A percentile compares a stretch with the other conserved stretches of the same genome.
Evolutionary conservation across 2,329 filamentous ascomycete species (phyloP).

Genomic region (Aspergillus proliferans): DNA sequence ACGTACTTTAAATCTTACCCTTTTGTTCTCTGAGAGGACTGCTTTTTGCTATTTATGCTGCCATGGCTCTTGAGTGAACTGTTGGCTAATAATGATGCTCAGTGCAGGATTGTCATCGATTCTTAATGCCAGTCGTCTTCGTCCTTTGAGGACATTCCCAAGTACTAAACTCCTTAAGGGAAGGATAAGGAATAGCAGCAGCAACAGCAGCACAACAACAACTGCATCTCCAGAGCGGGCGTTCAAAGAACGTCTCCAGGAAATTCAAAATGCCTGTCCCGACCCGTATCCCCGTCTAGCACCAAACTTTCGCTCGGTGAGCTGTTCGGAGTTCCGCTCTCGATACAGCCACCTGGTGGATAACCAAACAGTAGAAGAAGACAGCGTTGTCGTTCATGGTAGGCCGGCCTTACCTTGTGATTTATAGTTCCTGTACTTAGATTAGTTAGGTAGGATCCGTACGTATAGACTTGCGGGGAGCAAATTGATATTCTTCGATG

Average conservation of each 20-base stretch:
- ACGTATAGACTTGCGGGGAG: slow-evolving; percentile 65
- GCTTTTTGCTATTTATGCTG: not conserved
- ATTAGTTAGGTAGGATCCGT: slow-evolving; percentile 62
- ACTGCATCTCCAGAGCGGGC: slow-evolving; percentile 27
- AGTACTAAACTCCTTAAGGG: not conserved
- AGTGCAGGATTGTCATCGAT: slow-evolving; percentile 21
- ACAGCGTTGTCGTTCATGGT: slow-evolving; percentile 39
- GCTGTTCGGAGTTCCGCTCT: slow-evolving; percentile 30
- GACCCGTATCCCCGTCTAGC: slow-evolving; percentile 36
- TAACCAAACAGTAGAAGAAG: slow-evolving; percentile 35
- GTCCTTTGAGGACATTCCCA: not conserved
- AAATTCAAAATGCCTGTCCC: slow-evolving; percentile 28
- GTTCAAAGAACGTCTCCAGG: slow-evolving; percentile 31
- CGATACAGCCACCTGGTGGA: slow-evolving; percentile 32
- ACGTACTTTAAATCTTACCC: slow-evolving; percentile 19
- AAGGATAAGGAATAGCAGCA: slow-evolving; percentile 20
- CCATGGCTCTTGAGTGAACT: not conserved
- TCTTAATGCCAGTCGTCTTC: not conserved
- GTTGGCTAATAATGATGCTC: slow-evolving; percentile 17
- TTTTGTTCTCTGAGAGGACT: slow-evolving; percentile 12
- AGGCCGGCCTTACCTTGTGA: slow-evolving; percentile 23
- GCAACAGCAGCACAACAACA: slow-evolving; percentile 4
- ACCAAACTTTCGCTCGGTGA: slow-evolving; percentile 24
- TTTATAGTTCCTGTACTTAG: slow-evolving; percentile 31
- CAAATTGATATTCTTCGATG: slow-evolving; percentile 77